These are phyloP conservation scores for Cladosporium sp. DNA, from an alignment of 2,329 filamentous ascomycete species.

Conservation along the genomic window DNA sequence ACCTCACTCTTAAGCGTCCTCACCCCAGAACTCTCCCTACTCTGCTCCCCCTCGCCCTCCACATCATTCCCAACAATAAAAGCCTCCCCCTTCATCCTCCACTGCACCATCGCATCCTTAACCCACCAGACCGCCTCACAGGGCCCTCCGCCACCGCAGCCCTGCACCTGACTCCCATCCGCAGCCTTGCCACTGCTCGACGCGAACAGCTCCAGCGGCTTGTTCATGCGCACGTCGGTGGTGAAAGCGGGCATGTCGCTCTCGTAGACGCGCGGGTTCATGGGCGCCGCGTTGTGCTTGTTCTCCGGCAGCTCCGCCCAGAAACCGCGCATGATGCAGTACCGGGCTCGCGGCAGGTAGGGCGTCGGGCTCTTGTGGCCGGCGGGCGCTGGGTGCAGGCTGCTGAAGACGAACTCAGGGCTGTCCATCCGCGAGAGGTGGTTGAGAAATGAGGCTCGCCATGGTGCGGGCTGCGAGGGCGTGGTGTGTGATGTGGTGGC, in stretches of 20 bases:
- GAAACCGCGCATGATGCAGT: constrained; percentile 81
- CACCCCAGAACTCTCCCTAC: constrained; percentile 51
- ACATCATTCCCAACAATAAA: constrained; percentile 71
- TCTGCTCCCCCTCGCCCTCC: constrained; percentile 47
- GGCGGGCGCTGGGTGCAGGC: constrained; percentile 41
- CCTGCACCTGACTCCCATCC: constrained; percentile 38
- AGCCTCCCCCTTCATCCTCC: constrained; percentile 74
- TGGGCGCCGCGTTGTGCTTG: constrained; percentile 65
- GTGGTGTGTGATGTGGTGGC: constrained; percentile 35
- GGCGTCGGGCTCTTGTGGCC: constrained; percentile 35
- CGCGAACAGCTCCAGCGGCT: constrained; percentile 66
- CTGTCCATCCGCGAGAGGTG: constrained; percentile 47
- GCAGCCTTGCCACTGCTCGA: constrained; percentile 45
- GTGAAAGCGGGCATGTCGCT: constrained; percentile 80
- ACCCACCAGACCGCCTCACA: constrained; percentile 88
- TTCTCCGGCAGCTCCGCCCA: constrained; percentile 71
- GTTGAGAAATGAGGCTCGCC: constrained; percentile 47
- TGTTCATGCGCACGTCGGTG: constrained; percentile 84
- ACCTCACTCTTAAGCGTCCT: constrained; percentile 59
- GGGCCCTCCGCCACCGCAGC: constrained; percentile 61
- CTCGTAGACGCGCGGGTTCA: constrained; percentile 67
- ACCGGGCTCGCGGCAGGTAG: constrained; percentile 59
- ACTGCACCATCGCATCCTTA: constrained; percentile 67
- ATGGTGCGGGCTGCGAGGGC: constrained; percentile 44
- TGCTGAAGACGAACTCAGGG: constrained; percentile 50